Conservation (phyloP, 306 rosid genomes). For the Vigna nakashimae region DNA sequence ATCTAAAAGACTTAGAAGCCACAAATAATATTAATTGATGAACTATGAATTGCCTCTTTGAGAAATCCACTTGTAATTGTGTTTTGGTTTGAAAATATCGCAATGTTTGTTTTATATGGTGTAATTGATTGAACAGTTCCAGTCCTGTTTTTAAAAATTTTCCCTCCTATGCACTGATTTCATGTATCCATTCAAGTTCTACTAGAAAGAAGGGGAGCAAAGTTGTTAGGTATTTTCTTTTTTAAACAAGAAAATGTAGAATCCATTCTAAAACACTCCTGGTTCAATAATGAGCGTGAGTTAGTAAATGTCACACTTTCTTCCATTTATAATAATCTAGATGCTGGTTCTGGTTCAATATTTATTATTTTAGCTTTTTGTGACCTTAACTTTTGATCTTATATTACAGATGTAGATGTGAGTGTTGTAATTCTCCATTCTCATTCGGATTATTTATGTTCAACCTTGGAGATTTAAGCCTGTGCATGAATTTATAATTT, state of each 20-base stretch:
- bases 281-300: not conserved
- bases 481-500: slow-evolving; percentile 4
- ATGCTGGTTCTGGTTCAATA: slow-evolving; percentile 15
- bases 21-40: not conserved
- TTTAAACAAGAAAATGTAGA: not conserved
- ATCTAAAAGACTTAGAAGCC: not conserved
- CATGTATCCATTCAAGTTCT: not conserved
- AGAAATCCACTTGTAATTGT: not conserved
- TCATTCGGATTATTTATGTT: not conserved
- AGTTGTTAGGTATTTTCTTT: not conserved
- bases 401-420: slow-evolving; percentile 14
- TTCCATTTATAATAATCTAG: not conserved
- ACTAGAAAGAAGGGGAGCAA: too few species aligned
- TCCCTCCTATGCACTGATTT: not conserved
- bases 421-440: not conserved
- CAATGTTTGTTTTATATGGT: not conserved
- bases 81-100: not conserved
- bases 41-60: not conserved
- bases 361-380: not conserved
- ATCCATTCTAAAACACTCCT: not conserved
- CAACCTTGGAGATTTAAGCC: slow-evolving; percentile 3
- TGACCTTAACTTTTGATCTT: not conserved
- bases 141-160: not conserved
- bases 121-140: not conserved
- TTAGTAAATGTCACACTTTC: not conserved